Evolutionary conservation across 2,329 filamentous ascomycete species (phyloP), one percentile per base, ranked within the genome.

Genomic region (Knoxdaviesia capensis): DNA sequence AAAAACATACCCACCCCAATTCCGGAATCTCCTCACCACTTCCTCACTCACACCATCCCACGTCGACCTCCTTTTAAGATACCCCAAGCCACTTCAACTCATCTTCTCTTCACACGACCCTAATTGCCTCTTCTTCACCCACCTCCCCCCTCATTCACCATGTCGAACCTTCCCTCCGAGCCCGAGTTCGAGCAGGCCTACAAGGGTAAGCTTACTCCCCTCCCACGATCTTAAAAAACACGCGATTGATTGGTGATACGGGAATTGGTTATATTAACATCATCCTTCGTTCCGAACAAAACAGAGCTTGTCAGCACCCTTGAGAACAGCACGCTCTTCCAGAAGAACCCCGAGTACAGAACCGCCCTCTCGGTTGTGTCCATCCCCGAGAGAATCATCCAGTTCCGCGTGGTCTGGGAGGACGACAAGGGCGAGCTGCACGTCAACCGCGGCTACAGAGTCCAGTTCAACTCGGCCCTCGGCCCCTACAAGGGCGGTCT

Each of bases 121-220:
- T 30, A 39, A 29, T 20, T 33, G 30, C 11, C 40, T 31, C 30
- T 6, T 39, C 31, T 5, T 29, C 41, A 42, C 34, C 39, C 34
- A 43, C 42, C 43, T 29, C 28, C 30, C 8, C 44, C 42, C 43
- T 9, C 40, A 39, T 44, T 46, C 46, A 68, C 50, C 51, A 90
- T 92, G 83, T 82, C 86, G 51, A 80, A 90, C 69, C 71, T 90
- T 56, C 76, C 83, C 41, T 66, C 68, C 49, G 88, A 96, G 75
- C 88, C 90, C 57, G 88, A 98, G 70, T 96, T 96, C 69, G 78
- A 94, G 77, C 88, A 96, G 75, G 88, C 88, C 57, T 93, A 93
- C 76, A 84, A 86, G 62, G 85, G 85, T 92, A 66, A 56, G 70
- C 33, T 8, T 6, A 30, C 28, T 5, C 28, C 38, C 29, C 29